Conservation (phyloP, 805 yeast genomes). For the Metschnikowia proteae region DNA sequence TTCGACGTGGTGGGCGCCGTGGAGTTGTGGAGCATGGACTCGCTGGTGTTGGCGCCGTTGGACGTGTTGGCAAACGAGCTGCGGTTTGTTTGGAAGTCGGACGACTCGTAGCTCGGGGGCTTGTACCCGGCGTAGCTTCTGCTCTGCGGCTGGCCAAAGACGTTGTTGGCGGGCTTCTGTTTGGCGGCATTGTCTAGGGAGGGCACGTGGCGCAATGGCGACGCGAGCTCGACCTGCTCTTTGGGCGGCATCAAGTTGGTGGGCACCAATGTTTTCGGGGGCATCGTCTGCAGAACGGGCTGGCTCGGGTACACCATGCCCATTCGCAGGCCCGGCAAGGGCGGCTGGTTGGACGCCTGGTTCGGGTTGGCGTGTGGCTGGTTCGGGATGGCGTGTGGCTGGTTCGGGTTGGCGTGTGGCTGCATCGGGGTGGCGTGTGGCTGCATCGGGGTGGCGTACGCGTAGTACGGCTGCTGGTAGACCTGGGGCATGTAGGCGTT, state of each 20-base stretch:
- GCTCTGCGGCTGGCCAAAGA: conserved; percentile 1
- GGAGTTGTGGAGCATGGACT: conserved; percentile 15
- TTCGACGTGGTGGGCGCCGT: conserved; percentile 26
- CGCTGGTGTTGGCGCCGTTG: conserved; percentile 14
- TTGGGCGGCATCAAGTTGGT: conserved; percentile 13
- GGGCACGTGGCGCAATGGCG: conserved; percentile 27
- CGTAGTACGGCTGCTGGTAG: conserved; percentile 3
- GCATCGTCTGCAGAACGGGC: neutral
- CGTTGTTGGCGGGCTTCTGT: conserved; percentile 20
- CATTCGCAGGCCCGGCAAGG: neutral
- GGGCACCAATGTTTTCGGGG: neutral
- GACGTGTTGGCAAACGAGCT: conserved; percentile 14
- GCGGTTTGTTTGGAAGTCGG: neutral
- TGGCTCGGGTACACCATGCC: neutral
- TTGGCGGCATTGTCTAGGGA: conserved; percentile 21
- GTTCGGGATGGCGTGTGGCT: too few relatives aligned
- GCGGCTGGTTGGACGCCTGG: too few relatives aligned
- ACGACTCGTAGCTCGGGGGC: neutral
- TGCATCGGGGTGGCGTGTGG: too few relatives aligned
- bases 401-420: too few relatives aligned
- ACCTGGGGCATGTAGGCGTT: neutral
- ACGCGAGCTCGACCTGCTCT: conserved; percentile 42
- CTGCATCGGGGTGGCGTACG: neutral
- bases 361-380: too few relatives aligned
- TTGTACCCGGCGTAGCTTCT: conserved; percentile 2